These are phyloP conservation scores for Proliferodiscus dingleyae DNA, from an alignment of 2,329 filamentous ascomycete genomes.

Conservation along the genomic window DNA sequence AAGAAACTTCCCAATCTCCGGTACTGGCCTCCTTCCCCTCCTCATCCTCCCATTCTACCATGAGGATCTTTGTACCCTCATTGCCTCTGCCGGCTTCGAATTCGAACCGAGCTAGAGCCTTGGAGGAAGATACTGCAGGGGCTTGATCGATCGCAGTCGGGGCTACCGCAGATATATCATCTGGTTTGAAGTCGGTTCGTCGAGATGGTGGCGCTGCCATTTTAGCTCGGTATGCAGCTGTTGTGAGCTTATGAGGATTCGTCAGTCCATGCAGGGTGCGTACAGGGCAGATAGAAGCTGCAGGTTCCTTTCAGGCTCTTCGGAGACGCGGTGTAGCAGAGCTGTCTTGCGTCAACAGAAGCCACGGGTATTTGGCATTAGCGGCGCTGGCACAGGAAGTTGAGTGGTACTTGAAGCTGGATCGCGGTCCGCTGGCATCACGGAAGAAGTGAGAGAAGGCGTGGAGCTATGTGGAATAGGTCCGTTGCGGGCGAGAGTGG, in stretches of 20 bases:
- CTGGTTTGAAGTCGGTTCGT: conserved; percentile 24
- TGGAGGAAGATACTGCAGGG: conserved; percentile 44
- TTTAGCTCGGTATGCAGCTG: conserved; percentile 12
- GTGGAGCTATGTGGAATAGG: not conserved
- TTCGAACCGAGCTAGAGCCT: conserved; percentile 78
- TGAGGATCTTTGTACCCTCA: conserved; percentile 84
- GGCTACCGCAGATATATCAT: conserved; percentile 22
- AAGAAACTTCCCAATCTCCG: conserved; percentile 67
- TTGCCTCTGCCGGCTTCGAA: conserved; percentile 73
- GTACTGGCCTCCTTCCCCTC: conserved; percentile 44
- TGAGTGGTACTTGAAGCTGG: not conserved
- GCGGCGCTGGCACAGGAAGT: conserved; percentile 3
- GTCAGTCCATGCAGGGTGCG: conserved; percentile 22
- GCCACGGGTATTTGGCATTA: not conserved
- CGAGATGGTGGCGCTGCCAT: conserved; percentile 25
- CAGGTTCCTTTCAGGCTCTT: conserved; percentile 17
- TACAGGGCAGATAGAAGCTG: conserved; percentile 13
- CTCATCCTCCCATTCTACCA: conserved; percentile 81
- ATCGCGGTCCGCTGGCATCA: conserved; percentile 1
- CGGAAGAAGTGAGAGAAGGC: not conserved
- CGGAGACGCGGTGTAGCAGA: conserved; percentile 13
- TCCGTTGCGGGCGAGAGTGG: not conserved
- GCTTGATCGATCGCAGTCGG: conserved; percentile 33
- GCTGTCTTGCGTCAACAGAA: not conserved
- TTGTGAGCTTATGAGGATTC: conserved; percentile 17